Base-by-base conservation (phyloP, 768 basidiomycete genomes). In the Coprinopsis sp. region DNA sequence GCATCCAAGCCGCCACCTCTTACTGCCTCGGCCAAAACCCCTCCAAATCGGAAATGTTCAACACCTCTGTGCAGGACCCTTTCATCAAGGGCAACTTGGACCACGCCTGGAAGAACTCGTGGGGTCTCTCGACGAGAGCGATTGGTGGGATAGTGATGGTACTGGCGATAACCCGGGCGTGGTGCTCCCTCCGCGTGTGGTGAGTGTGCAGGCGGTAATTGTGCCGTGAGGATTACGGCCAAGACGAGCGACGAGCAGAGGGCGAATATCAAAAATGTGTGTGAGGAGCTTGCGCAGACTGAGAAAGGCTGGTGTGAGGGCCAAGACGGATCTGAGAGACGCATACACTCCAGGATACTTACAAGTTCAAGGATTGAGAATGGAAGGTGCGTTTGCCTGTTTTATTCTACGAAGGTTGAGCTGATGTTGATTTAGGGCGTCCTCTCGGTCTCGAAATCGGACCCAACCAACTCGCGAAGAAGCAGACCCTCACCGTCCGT, bases 341-440 rank as follows among this genome's bases (percentile, higher is more conserved):
- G 92, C 89, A 6, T n/a, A n/a, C n/a, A n/a, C n/a, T n/a, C n/a
- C n/a, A n/a, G n/a, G n/a, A n/a, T n/a, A n/a, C n/a, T n/a, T 96
- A 98, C 73, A 99, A 99, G 71, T 99, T 96, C 73, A 96, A 97
- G 62, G 91, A 98, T 59, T 97, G 95, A 92, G 96, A 99, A 72
- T 86, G 97, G 68, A 91, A 95, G 81, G 91, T 88, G 51, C 37
- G 67, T 50, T 43, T 18, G 31, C 21, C n/a, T 52, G 12, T 50
- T 30, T 37, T 33, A 7, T 16, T 30, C 31, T 16, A 36, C 28
- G 2, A 30, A 34, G 24, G 37, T n/a, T n/a, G 36, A 22, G 1
- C 47, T 45, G 24, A 34, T 33, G n/a, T 16, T 28, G 42, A 19
- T 25, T 3, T 55, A 93, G 88, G 96, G 96, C 62, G 93, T 98